A percentile compares a stretch with the other conserved stretches of the same genome.
These are phyloP conservation scores for Candida saitoana DNA, from an alignment of 805 yeast genomes.

Conservation along the genomic window DNA sequence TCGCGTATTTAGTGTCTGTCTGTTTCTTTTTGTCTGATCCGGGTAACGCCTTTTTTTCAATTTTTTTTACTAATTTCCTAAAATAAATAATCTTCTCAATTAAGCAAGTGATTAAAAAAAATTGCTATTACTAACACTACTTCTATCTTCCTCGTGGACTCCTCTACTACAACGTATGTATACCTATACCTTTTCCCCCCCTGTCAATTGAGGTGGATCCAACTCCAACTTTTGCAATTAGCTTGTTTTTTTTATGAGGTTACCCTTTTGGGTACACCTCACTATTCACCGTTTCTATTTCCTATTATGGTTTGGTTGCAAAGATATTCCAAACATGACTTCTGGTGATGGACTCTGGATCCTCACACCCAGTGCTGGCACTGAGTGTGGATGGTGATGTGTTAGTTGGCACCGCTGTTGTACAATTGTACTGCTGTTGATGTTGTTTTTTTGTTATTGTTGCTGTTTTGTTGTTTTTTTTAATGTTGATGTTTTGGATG, in stretches of 20 bases:
- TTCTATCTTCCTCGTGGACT: background rate
- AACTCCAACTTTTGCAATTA: background rate
- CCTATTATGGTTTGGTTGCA: constrained; percentile 26
- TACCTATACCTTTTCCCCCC: background rate
- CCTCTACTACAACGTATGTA: background rate
- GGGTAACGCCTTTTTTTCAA: background rate
- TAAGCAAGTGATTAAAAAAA: constrained; percentile 1
- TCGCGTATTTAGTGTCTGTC: too few relatives aligned
- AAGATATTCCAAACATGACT: constrained; percentile 7
- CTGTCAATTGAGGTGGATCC: background rate
- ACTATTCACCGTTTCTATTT: constrained; percentile 20
- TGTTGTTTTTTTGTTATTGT: constrained; percentile 4
- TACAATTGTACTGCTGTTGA: background rate
- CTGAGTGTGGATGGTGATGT: background rate
- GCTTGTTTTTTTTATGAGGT: constrained; percentile 2
- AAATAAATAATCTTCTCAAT: background rate
- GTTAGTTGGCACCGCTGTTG: background rate
- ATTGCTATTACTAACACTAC: background rate
- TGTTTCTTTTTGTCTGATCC: too few relatives aligned
- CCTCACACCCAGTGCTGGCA: too few relatives aligned
- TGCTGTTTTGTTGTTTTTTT: background rate
- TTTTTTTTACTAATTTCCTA: background rate
- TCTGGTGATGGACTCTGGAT: constrained; percentile 1
- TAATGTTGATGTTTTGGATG: background rate
- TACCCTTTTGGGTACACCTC: constrained; percentile 7